Conservation (phyloP, 768 basidiomycete species). For the Phanerochaete sordida region DNA sequence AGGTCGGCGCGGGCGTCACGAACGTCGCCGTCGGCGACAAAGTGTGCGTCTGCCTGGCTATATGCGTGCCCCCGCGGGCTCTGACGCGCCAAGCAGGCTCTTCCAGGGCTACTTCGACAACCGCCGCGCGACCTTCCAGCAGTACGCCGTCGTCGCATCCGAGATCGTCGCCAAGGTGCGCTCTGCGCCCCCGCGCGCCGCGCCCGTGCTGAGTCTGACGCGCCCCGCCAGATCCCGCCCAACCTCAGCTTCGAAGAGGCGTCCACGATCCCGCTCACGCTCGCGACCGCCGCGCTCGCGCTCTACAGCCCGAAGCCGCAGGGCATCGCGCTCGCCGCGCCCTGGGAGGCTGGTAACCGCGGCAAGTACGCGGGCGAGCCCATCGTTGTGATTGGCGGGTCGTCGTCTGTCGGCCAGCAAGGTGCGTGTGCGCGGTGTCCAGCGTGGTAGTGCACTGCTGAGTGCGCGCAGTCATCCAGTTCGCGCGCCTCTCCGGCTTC, state of each 20-base stretch:
- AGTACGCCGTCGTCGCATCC: constrained; percentile 5
- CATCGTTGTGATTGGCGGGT: constrained; percentile 27
- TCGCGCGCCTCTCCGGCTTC: constrained; percentile 27
- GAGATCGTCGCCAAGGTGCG: constrained; percentile 8
- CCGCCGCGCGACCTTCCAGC: too few relatives aligned
- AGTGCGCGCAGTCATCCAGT: constrained; percentile 22
- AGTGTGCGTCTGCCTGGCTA: constrained; percentile 28
- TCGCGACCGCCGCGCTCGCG: constrained; percentile 27
- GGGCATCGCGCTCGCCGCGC: constrained; percentile 26
- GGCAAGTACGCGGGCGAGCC: constrained; percentile 30
- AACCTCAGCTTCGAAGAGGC: constrained; percentile 38
- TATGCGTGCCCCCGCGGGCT: constrained; percentile 23
- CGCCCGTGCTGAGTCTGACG: background rate
- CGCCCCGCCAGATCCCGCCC: background rate
- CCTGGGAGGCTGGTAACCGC: constrained; percentile 21
- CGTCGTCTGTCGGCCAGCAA: constrained; percentile 27
- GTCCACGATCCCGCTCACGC: constrained; percentile 36
- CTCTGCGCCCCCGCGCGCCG: background rate
- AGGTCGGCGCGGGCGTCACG: constrained; percentile 35
- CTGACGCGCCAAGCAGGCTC: constrained; percentile 30
- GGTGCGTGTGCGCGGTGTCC: too few relatives aligned
- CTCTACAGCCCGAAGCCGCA: constrained; percentile 5
- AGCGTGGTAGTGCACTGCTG: too few relatives aligned
- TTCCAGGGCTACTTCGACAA: constrained; percentile 4
- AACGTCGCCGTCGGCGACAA: constrained; percentile 37